phyloP scores from a whole-genome alignment of 176 grass and related monocot species.

The Carex scoparia region DNA sequence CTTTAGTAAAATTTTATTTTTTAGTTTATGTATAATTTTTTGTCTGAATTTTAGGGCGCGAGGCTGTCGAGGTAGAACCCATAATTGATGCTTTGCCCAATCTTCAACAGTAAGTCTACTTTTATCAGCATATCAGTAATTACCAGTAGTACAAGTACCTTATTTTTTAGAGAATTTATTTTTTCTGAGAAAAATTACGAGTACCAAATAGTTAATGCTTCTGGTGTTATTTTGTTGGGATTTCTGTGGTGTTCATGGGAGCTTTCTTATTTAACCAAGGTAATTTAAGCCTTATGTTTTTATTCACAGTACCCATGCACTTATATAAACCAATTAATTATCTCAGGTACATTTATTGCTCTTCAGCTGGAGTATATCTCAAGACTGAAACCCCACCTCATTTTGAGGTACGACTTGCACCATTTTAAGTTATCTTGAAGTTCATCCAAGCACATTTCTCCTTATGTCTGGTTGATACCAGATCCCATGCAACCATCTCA shows the following conservation, averaged over 20 bases:
- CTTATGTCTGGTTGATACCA: background rate
- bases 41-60: constrained; percentile 52
- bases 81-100: constrained; percentile 79
- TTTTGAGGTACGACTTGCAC: constrained; percentile 49
- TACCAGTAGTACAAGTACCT: background rate
- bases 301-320: background rate
- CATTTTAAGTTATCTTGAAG: background rate
- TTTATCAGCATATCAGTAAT: background rate
- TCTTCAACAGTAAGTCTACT: constrained; percentile 72
- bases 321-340: constrained; percentile 5
- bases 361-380: constrained; percentile 90
- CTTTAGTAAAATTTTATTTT: background rate
- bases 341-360: constrained; percentile 89
- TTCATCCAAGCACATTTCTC: background rate
- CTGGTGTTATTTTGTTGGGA: background rate
- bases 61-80: constrained; percentile 66
- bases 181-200: no score
- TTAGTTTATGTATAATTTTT: background rate
- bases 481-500: background rate
- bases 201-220: background rate
- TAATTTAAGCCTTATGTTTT: background rate
- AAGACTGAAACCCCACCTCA: constrained; percentile 86
- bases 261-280: background rate
- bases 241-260: background rate
- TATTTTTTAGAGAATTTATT: no score